Evolutionary conservation across 2,329 filamentous ascomycete genomes (phyloP).

Genomic region (Penicillium sp.): DNA sequence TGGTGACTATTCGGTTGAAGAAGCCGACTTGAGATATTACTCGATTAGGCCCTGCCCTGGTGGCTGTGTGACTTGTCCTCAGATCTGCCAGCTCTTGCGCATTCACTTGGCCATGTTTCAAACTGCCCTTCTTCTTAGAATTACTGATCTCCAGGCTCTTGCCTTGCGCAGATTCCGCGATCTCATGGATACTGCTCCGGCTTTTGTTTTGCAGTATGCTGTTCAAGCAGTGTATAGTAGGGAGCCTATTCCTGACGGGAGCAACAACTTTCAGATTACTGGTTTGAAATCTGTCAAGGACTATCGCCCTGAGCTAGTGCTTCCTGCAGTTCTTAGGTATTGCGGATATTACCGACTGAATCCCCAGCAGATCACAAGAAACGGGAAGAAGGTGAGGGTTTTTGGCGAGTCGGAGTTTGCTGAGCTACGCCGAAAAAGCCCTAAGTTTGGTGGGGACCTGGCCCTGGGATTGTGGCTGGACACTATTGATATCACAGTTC

Average conservation of each 20-base stretch:
- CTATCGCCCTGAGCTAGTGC: constrained; percentile 7
- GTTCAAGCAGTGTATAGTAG: constrained; percentile 8
- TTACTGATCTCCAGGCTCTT: constrained; percentile 13
- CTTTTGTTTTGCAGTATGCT: constrained; percentile 5
- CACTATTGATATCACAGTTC: not conserved
- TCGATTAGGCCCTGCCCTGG: not conserved
- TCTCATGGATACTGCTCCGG: constrained; percentile 9
- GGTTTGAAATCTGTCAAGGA: not conserved
- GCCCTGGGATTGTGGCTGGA: not conserved
- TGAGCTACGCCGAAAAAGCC: not conserved
- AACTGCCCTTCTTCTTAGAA: constrained; percentile 12
- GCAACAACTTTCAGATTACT: not conserved
- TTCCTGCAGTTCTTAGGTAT: constrained; percentile 9
- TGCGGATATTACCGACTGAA: constrained; percentile 9
- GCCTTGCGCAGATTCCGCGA: constrained; percentile 6
- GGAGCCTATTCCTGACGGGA: not conserved
- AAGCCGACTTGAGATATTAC: constrained; percentile 1
- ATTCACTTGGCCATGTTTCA: constrained; percentile 15
- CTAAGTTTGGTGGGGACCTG: not conserved
- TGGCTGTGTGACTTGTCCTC: constrained; percentile 8
- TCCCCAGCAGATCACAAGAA: not conserved
- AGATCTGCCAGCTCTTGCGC: constrained; percentile 10
- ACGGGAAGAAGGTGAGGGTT: not conserved
- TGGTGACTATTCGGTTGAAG: constrained; percentile 12
- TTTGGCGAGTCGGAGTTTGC: constrained; percentile 1